Conservation (phyloP, 768 basidiomycete species). For the Suillus americanus region DNA sequence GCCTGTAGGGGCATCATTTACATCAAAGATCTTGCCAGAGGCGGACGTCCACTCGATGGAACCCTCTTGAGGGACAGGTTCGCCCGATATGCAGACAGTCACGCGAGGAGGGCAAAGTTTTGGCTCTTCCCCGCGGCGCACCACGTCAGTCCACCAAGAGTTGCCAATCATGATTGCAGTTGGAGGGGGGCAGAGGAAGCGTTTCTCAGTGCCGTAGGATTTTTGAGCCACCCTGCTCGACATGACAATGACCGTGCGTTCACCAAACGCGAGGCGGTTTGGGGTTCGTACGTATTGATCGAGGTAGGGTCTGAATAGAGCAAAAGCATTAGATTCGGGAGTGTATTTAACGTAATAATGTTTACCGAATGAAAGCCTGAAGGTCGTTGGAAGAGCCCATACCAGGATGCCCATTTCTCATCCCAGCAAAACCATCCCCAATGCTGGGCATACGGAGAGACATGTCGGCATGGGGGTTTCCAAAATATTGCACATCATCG, state of each 20-base stretch:
- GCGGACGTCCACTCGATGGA: slow-evolving; percentile 86
- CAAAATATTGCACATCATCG: slow-evolving; percentile 62
- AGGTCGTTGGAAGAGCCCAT: slow-evolving; percentile 69
- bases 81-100: slow-evolving; percentile 89
- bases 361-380: slow-evolving; percentile 78
- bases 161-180: slow-evolving; percentile 93
- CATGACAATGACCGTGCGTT: slow-evolving; percentile 94
- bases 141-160: slow-evolving; percentile 89
- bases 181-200: slow-evolving; percentile 92
- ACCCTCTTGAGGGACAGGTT: slow-evolving; percentile 82
- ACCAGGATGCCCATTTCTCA: slow-evolving; percentile 58
- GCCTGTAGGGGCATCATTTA: slow-evolving; percentile 72
- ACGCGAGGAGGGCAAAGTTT: slow-evolving; percentile 79
- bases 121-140: slow-evolving; percentile 71
- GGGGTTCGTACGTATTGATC: slow-evolving; percentile 83
- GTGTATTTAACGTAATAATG: slow-evolving; percentile 19
- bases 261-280: slow-evolving; percentile 88
- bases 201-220: slow-evolving; percentile 94
- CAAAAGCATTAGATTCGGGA: slow-evolving; percentile 14
- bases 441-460: slow-evolving; percentile 62
- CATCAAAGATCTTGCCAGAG: slow-evolving; percentile 82
- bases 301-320: slow-evolving; percentile 65
- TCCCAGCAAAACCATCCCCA: slow-evolving; percentile 59
- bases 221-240: slow-evolving; percentile 98
- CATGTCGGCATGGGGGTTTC: slow-evolving; percentile 54